Evolutionary conservation across 306 rosid genomes (phyloP).

Genomic region (Mucuna pruriens): DNA sequence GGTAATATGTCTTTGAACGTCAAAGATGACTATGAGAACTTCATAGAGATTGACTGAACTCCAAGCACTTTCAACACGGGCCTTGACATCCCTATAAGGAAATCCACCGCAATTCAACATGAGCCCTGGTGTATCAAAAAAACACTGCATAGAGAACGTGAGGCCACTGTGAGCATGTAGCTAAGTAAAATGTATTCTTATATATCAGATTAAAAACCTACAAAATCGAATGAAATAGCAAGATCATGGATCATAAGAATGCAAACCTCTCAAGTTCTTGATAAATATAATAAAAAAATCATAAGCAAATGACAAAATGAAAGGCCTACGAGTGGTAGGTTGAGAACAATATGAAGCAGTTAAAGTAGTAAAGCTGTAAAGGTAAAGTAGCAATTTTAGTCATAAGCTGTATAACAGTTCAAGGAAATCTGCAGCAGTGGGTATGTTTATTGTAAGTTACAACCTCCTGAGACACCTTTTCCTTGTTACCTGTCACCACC

Average conservation of each 20-base stretch:
- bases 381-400: not conserved
- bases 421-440: not conserved
- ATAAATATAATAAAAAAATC: slow-evolving; percentile 1
- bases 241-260: not conserved
- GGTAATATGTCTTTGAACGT: slow-evolving; percentile 89
- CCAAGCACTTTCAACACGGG: slow-evolving; percentile 96
- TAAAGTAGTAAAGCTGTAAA: not conserved
- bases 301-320: slow-evolving; percentile 1
- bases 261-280: not conserved
- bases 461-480: not conserved
- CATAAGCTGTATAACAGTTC: not conserved
- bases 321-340: not conserved
- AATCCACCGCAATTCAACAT: slow-evolving; percentile 63
- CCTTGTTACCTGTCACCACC: not conserved
- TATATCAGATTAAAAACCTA: slow-evolving; percentile 4
- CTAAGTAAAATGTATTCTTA: not conserved
- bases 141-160: slow-evolving; percentile 66
- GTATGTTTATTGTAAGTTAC: slow-evolving; percentile 11
- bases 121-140: slow-evolving; percentile 96
- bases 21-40: slow-evolving; percentile 85
- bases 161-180: not conserved
- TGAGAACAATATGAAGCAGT: not conserved
- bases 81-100: slow-evolving; percentile 85
- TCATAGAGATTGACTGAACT: slow-evolving; percentile 84
- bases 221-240: not conserved